Base-by-base conservation (phyloP, 1,284 basidiomycete genomes). In the Fistulinella cinereoalba region DNA sequence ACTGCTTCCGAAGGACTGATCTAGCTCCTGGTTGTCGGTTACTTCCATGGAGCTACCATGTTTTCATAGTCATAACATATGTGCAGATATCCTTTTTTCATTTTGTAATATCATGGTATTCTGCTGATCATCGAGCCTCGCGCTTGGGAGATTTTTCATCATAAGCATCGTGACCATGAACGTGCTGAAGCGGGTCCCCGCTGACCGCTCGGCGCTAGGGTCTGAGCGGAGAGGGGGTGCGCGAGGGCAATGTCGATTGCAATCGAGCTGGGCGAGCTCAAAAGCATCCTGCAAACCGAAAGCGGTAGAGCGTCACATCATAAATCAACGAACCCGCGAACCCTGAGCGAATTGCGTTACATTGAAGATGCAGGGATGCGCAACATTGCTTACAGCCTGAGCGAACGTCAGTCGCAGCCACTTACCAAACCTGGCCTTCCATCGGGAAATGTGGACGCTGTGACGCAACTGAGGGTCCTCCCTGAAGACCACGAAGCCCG, bases 1-100 rank as follows among this genome's bases (percentile, higher is more conserved):
- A 63, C 55, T 45, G 50, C 48, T 57, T 48, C 49, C 45, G 46
- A 64, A 60, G 65, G 62, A 63, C 60, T 50, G 46, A 50, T 58
- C 48, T 52, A 55, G 49, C 34, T 48, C n/a, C n/a, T n/a, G n/a
- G 52, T 54, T 52, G 61, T 53, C 55, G 44, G 46, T 50, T 60
- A 50, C 60, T 47, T 63, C 43, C 46, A 55, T 47, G 6, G 43
- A 50, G 19, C 43, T 47, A 43, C 38, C 50, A 42, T 58, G 50
- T 62, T 64, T 66, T 52, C 63, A 51, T 58, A 54, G 49, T 39
- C 47, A 46, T 29, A 41, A 34, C 43, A 16, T 52, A 64, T 60
- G 37, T n/a, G n/a, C 46, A 49, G 32, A 44, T 46, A 32, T 54
- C 18, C 10, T 39, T 44, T 47, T 51, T 29, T 33, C 39, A 40